phyloP scores from a whole-genome alignment of 495 filamentous ascomycete species.

The Talaromyces proteolyticus region DNA sequence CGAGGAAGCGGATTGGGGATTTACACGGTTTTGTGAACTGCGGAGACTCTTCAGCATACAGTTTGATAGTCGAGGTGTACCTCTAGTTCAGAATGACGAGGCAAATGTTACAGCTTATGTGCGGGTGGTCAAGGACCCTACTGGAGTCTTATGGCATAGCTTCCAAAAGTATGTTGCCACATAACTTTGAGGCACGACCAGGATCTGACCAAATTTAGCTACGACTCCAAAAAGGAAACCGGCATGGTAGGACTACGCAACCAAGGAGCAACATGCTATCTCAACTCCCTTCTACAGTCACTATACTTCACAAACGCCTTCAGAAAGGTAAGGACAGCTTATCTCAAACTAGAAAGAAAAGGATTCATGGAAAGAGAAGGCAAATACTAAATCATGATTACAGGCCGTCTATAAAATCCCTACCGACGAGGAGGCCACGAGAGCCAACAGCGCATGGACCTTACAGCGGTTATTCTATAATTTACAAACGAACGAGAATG shows the following conservation, averaged over 20 bases:
- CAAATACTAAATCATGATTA: slow-evolving; percentile 10
- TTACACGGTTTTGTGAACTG: slow-evolving; percentile 85
- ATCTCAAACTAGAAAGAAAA: neutral
- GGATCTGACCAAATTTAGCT: slow-evolving; percentile 43
- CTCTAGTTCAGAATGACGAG: slow-evolving; percentile 82
- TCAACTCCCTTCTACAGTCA: slow-evolving; percentile 95
- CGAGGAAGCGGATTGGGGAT: slow-evolving; percentile 98
- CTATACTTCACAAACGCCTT: slow-evolving; percentile 97
- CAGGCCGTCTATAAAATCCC: slow-evolving; percentile 96
- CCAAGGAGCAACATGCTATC: slow-evolving; percentile 96
- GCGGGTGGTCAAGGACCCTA: slow-evolving; percentile 91
- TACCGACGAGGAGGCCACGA: slow-evolving; percentile 73
- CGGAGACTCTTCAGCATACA: slow-evolving; percentile 69
- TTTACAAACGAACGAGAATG: slow-evolving; percentile 72
- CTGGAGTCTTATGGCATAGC: slow-evolving; percentile 98
- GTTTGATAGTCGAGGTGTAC: slow-evolving; percentile 62
- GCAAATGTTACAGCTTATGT: slow-evolving; percentile 91
- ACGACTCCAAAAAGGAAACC: slow-evolving; percentile 98
- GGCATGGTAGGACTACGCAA: slow-evolving; percentile 96
- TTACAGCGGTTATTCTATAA: slow-evolving; percentile 93
- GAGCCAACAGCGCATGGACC: slow-evolving; percentile 85
- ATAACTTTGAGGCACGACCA: neutral
- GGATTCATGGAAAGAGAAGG: neutral
- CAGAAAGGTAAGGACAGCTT: slow-evolving; percentile 61
- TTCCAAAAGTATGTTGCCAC: slow-evolving; percentile 68